Evolutionary conservation across 352 stramenopile genomes (phyloP), one percentile per base, ranked within the genome.

Genomic region (Phytophthora megakarya): DNA sequence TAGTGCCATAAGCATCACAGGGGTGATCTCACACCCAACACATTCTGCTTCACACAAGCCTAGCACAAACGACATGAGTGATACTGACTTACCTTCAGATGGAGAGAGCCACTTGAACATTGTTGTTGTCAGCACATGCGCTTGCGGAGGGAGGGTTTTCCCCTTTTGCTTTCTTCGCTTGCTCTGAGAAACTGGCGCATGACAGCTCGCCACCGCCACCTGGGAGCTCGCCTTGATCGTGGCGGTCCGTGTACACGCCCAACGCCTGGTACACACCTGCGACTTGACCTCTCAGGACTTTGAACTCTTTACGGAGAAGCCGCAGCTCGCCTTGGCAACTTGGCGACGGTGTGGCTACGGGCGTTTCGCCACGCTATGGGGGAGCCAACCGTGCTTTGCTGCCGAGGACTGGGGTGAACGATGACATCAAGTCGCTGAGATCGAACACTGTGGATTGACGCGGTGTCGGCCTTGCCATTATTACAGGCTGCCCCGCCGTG

Each of bases 51-150:
- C 46, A 4, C 46, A 12, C 37, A 70, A n/a, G 28, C 28, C 25
- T 30, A 70, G 21, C 12, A 65, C 53, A 54, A 65, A 70, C 9
- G 23, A 47, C 32, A 65, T 65, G 5, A 48, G 30, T 42, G 32
- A 61, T 0, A 61, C 3, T 3, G 30, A 15, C 26, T 70, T 70
- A 70, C 62, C 42, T 64, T 52, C 26, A 0, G n/a, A 10, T 19
- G 33, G 37, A 6, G 15, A 6, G 30, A 52, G 7, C 10, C 26
- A n/a, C 51, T 46, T 50, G 52, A 59, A 55, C 26, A 63, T 69
- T 1, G 3, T 54, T 1, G 52, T 52, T 11, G 45, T 38, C 38
- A 64, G 26, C 22, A 64, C 9, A 32, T 69, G 46, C 11, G 54
- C 45, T 47, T 64, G 52, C 0, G 59, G 48, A 19, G n/a, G 42